Evolutionary conservation across 129 eudicot genomes (phyloP).

Genomic region (Saussurea involucrata): DNA sequence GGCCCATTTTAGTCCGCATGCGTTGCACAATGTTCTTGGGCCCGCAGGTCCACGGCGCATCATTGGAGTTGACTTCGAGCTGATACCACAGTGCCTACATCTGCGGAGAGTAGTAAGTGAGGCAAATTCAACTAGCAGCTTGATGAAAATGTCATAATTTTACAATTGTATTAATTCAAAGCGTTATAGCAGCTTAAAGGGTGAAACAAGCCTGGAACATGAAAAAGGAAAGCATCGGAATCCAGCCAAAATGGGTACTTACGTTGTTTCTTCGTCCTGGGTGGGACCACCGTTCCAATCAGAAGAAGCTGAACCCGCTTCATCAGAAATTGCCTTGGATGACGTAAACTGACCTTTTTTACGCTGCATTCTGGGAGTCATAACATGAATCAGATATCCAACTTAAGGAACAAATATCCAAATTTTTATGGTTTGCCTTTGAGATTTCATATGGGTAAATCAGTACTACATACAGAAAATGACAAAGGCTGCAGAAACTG

Average conservation of each 20-base stretch:
- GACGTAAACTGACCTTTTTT: conserved; percentile 82
- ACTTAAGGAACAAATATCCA: neutral
- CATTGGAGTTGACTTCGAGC: conserved; percentile 80
- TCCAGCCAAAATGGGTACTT: conserved; percentile 14
- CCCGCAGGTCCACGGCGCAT: conserved; percentile 92
- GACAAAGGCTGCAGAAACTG: neutral
- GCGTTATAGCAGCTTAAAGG: neutral
- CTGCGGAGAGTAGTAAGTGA: conserved; percentile 28
- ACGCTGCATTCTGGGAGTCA: conserved; percentile 57
- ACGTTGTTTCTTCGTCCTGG: conserved; percentile 67
- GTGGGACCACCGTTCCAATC: conserved; percentile 53
- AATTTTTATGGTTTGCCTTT: neutral
- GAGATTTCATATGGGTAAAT: neutral
- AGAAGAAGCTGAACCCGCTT: conserved; percentile 46
- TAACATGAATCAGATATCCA: neutral
- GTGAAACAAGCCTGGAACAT: neutral
- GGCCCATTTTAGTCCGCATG: conserved; percentile 88
- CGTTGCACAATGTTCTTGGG: conserved; percentile 82
- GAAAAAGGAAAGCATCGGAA: neutral
- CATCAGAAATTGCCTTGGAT: conserved; percentile 48
- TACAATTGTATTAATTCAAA: neutral
- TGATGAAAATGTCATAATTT: neutral
- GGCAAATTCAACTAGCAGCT: neutral
- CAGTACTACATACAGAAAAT: neutral
- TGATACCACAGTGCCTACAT: conserved; percentile 69